Evolutionary conservation across 768 basidiomycete genomes (phyloP).

Genomic region (Mrakia gelida): DNA sequence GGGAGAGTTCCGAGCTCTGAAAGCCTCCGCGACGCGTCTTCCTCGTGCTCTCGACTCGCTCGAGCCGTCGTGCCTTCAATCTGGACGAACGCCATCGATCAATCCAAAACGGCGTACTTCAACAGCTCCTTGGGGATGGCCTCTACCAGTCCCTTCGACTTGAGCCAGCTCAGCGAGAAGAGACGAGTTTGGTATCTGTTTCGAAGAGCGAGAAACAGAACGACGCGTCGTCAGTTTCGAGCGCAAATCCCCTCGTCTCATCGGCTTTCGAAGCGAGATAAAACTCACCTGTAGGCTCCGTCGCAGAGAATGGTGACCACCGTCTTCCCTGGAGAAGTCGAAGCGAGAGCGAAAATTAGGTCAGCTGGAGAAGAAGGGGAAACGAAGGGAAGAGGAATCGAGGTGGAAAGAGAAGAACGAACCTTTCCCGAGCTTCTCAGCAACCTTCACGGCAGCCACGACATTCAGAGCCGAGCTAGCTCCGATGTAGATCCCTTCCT

Average conservation of each 20-base stretch:
- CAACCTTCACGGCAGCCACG: slow-evolving; percentile 85
- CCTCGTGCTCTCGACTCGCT: neutral
- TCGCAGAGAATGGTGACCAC: slow-evolving; percentile 89
- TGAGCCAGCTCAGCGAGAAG: slow-evolving; percentile 90
- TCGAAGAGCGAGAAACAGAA: neutral
- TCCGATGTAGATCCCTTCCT: slow-evolving; percentile 90
- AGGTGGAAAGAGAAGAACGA: neutral
- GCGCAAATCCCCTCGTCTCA: neutral
- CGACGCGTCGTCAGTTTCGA: neutral
- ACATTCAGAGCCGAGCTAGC: slow-evolving; percentile 93
- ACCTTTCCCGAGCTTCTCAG: slow-evolving; percentile 77
- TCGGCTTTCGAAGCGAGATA: neutral
- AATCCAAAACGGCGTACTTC: slow-evolving; percentile 75
- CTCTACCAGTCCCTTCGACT: slow-evolving; percentile 66
- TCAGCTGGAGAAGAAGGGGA: neutral
- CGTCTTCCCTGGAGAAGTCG: slow-evolving; percentile 52
- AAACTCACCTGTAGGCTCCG: slow-evolving; percentile 77
- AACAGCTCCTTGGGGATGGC: slow-evolving; percentile 77
- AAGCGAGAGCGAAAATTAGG: neutral
- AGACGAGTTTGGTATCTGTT: slow-evolving; percentile 76
- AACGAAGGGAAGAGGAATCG: slow-evolving; percentile 32
- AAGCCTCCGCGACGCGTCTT: neutral
- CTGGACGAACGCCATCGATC: neutral
- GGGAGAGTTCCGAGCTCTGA: neutral
- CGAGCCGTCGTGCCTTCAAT: neutral